These are phyloP conservation scores for Colletotrichum noveboracense DNA, from an alignment of 2,329 filamentous ascomycete genomes.

Conservation along the genomic window DNA sequence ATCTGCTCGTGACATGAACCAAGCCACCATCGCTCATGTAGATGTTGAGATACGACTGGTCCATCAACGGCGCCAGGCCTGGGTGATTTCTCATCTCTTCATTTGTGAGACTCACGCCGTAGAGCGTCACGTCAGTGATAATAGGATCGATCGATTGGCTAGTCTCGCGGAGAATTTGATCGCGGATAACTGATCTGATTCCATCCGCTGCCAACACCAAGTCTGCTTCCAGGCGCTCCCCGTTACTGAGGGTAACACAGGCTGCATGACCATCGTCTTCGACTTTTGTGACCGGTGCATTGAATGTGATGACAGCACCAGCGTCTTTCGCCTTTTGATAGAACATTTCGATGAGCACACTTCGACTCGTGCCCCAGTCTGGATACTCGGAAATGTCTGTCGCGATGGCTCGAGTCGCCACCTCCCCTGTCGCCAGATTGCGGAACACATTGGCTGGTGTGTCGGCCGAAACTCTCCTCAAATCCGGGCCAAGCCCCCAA, in stretches of 20 bases:
- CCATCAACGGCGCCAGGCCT: constrained; percentile 14
- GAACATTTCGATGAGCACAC: constrained; percentile 18
- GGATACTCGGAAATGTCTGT: constrained; percentile 16
- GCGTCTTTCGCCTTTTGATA: background rate
- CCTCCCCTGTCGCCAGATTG: constrained; percentile 16
- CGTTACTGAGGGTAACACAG: background rate
- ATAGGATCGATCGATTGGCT: constrained; percentile 20
- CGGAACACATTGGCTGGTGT: constrained; percentile 19
- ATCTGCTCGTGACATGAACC: constrained; percentile 17
- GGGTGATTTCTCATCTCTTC: background rate
- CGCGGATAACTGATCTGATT: constrained; percentile 12
- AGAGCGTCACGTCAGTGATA: constrained; percentile 23
- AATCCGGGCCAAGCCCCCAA: constrained; percentile 18
- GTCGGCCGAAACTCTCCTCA: background rate
- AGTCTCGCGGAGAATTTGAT: background rate
- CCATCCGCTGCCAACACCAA: background rate
- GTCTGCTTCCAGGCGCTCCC: background rate
- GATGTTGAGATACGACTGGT: constrained; percentile 23
- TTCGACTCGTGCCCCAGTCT: constrained; percentile 23
- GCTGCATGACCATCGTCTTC: background rate
- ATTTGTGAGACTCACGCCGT: constrained; percentile 16
- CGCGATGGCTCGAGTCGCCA: constrained; percentile 11
- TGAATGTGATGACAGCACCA: background rate
- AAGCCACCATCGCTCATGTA: constrained; percentile 24
- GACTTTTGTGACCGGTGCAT: background rate